These are phyloP conservation scores for Pythium folliculosum DNA, from an alignment of 352 stramenopile species.

Conservation along the genomic window DNA sequence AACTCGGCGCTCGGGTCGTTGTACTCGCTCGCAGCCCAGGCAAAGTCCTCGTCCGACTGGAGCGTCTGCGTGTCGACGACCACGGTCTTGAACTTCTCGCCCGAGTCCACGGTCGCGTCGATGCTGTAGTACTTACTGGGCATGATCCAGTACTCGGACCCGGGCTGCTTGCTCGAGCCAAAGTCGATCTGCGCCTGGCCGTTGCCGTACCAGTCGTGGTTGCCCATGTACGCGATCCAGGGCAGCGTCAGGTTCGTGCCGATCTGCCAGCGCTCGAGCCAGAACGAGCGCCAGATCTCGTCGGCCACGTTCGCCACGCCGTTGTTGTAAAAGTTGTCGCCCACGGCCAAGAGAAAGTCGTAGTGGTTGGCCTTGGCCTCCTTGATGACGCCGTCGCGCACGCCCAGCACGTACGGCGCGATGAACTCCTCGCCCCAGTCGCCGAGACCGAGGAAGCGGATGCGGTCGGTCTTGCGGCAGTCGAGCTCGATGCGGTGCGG, in stretches of 20 bases:
- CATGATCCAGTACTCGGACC: slow-evolving; percentile 44
- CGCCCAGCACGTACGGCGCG: slow-evolving; percentile 30
- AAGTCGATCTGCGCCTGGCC: slow-evolving; percentile 38
- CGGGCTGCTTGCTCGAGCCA: slow-evolving; percentile 16
- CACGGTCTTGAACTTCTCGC: slow-evolving; percentile 35
- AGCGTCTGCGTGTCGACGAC: slow-evolving; percentile 39
- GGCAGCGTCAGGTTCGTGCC: slow-evolving; percentile 36
- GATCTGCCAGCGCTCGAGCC: slow-evolving; percentile 40
- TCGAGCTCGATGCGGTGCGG: slow-evolving; percentile 23
- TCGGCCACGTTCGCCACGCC: slow-evolving; percentile 36
- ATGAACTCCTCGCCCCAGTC: slow-evolving; percentile 41
- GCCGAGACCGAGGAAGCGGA: slow-evolving; percentile 39
- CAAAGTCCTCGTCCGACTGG: slow-evolving; percentile 25
- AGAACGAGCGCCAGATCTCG: slow-evolving; percentile 32
- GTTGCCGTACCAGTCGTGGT: slow-evolving; percentile 49
- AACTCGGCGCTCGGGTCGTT: slow-evolving; percentile 29
- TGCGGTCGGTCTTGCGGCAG: slow-evolving; percentile 23
- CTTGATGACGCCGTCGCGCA: slow-evolving; percentile 34
- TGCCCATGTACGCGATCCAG: slow-evolving; percentile 43
- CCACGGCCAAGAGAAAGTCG: slow-evolving; percentile 41
- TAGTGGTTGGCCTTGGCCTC: slow-evolving; percentile 29
- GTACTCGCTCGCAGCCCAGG: slow-evolving; percentile 33
- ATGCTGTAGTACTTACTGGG: slow-evolving; percentile 41
- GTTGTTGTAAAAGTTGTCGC: slow-evolving; percentile 51
- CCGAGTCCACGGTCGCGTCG: slow-evolving; percentile 25